Conservation (phyloP, 148 eudicot genomes). For the Mesembryanthemum crystallinum region DNA sequence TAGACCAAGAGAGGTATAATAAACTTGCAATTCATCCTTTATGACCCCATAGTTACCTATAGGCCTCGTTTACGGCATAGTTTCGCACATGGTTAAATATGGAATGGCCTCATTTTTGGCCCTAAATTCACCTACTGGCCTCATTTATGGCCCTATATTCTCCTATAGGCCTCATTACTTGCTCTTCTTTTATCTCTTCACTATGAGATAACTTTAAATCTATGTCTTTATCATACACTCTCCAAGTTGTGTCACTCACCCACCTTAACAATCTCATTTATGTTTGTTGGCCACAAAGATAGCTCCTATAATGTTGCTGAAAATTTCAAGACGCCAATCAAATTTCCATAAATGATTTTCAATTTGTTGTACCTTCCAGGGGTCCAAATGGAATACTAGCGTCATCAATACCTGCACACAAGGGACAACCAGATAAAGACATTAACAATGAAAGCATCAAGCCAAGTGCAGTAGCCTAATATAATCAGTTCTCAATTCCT, state of each 20-base stretch:
- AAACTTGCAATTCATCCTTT: too few species aligned
- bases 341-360: constrained; percentile 13
- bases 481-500: background rate
- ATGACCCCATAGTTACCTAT: too few species aligned
- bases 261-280: background rate
- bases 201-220: background rate
- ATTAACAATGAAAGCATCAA: background rate
- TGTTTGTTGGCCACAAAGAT: background rate
- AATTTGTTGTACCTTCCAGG: constrained; percentile 47
- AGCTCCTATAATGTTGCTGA: background rate
- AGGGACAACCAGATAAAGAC: background rate
- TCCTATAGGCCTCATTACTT: too few species aligned
- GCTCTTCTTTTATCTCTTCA: background rate
- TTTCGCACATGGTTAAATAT: too few species aligned
- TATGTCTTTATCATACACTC: background rate
- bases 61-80: too few species aligned
- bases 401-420: constrained; percentile 65
- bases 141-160: too few species aligned
- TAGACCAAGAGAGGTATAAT: too few species aligned
- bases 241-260: constrained; percentile 11
- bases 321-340: constrained; percentile 14
- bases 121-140: too few species aligned
- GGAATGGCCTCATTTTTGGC: too few species aligned
- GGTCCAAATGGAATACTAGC: constrained; percentile 72
- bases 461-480: background rate